phyloP scores from a whole-genome alignment of 106 monocot genomes.

The Acorus gramineus region DNA sequence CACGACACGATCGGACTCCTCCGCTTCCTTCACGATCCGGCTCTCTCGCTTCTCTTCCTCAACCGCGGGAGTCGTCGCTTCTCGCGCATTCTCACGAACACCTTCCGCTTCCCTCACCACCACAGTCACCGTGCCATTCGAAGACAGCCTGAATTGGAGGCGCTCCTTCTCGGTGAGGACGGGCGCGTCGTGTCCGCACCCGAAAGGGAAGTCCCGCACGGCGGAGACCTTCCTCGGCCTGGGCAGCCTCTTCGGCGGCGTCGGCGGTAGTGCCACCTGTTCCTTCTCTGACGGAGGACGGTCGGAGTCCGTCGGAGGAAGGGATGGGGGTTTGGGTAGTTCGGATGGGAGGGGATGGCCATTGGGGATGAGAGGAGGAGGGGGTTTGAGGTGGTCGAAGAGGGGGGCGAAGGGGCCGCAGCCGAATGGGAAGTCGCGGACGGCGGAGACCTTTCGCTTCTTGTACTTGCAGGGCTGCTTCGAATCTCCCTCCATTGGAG shows the following conservation, averaged over 20 bases:
- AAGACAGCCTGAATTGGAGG: background rate
- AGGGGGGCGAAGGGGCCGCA: conserved; percentile 5
- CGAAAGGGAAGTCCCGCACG: conserved; percentile 29
- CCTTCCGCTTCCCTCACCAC: no score
- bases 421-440: conserved; percentile 16
- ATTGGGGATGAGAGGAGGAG: background rate
- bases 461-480: conserved; percentile 9
- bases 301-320: background rate
- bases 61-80: no score
- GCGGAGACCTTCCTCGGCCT: conserved; percentile 35
- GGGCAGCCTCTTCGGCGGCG: conserved; percentile 10
- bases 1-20: no score
- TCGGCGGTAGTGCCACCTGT: background rate
- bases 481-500: no score
- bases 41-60: no score
- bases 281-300: background rate
- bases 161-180: background rate
- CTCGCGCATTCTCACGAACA: no score
- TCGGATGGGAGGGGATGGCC: background rate
- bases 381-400: background rate
- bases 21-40: no score
- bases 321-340: no score
- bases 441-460: conserved; percentile 14
- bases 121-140: background rate
- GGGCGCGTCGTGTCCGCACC: conserved; percentile 24